Base-by-base conservation (phyloP, 805 yeast species). In the Cyberlindnera petersonii region DNA sequence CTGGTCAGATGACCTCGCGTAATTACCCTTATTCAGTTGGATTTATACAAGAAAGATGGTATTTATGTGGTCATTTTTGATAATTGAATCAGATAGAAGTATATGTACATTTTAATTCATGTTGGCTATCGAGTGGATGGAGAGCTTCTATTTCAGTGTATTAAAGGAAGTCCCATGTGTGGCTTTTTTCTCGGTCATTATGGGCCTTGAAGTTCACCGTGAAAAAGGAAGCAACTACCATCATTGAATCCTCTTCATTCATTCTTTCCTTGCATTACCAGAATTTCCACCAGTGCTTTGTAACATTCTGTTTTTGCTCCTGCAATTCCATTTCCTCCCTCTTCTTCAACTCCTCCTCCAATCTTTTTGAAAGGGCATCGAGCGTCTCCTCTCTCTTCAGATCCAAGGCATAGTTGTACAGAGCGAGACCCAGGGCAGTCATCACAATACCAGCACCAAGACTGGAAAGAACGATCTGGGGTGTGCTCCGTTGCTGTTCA, bases 341-440 rank as follows among this genome's bases (percentile, higher is more conserved):
- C 28, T 35, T 14, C 30, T 41, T 33, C 23, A 40, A 11, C 17
- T 29, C 42, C 4, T 36, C 38, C 14, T 26, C 30, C 15, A 51
- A 41, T 8, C 34, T 29, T 13, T 33, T 29, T 9, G 28, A 35
- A 9, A 48, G 14, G 14, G 27, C 23, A 5, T 39, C 29, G 13
- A 42, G 14, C 31, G 43, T 49, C 30, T 46, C 42, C 10, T 44
- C 44, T 13, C 45, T 35, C 28, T 50, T 53, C 17, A 36, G 27
- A 33, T 54, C 58, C 18, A 40, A 18, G 4, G 52, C 49, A 21
- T 45, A 54, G 35, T 49, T 52, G 26, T 32, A 40, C 8, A 43
- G 11, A 7, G 44, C 42, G n/a, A 52, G 44, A 15, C 54, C 56
- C 13, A 39, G n/a, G 1, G 49, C 48, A 16, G 46, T 43, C 14